Conservation (phyloP, 371 early-diverging fungal species). For the Batkoa obscura region DNA sequence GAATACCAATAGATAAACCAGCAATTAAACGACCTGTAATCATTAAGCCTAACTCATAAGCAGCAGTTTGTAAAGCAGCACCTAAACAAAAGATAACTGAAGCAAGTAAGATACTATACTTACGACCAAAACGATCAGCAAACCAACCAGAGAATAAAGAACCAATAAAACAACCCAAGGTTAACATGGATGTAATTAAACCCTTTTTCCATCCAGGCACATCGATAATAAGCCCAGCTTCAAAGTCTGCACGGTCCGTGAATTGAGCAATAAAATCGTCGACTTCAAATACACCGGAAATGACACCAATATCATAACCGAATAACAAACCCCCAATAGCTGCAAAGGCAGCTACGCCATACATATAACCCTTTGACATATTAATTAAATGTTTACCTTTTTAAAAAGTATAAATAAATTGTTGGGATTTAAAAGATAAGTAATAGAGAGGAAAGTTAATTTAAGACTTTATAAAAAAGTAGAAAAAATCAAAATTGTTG, state of each 20-base stretch:
- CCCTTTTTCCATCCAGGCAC: slow-evolving; percentile 1
- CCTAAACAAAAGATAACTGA: slow-evolving; percentile 1
- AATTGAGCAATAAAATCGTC: background rate
- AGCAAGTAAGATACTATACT: background rate
- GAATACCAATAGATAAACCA: slow-evolving; percentile 8
- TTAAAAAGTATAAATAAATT: too few relatives aligned
- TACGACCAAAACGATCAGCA: slow-evolving; percentile 2
- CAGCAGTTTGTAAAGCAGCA: slow-evolving; percentile 1
- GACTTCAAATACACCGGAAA: slow-evolving; percentile 8
- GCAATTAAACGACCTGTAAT: slow-evolving; percentile 7
- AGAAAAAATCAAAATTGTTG: too few relatives aligned
- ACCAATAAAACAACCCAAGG: slow-evolving; percentile 7
- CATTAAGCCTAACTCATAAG: background rate
- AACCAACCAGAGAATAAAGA: background rate
- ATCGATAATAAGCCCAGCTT: too few relatives aligned
- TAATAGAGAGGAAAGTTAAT: too few relatives aligned
- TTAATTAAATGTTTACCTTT: too few relatives aligned
- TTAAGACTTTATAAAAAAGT: too few relatives aligned
- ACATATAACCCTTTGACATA: background rate
- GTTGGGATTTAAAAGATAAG: too few relatives aligned
- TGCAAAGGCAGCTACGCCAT: background rate
- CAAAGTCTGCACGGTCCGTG: too few relatives aligned
- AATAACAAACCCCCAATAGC: slow-evolving; percentile 9
- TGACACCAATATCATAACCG: slow-evolving; percentile 11
- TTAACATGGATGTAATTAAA: slow-evolving; percentile 5